Base-by-base conservation (phyloP, 2,329 filamentous ascomycete species). In the Zelopaecilomyces penicillatus region DNA sequence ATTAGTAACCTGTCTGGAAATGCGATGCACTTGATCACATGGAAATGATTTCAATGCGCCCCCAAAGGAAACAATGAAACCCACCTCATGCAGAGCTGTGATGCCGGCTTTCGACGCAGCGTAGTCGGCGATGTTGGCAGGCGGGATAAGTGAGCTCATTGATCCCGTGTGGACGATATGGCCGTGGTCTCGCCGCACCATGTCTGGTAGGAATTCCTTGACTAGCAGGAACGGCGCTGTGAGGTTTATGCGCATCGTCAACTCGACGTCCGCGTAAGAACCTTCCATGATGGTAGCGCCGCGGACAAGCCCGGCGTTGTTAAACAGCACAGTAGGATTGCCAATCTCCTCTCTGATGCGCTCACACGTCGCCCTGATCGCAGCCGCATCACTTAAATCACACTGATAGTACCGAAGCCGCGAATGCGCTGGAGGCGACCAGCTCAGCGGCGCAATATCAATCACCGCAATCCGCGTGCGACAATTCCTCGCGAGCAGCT, bases 161-260 rank as follows among this genome's bases (percentile, higher is more conserved):
- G 72, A 77, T 5, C 80, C 76, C 27, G 83, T 69, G 3, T 76
- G 82, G 40, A 84, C 73, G 36, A 85, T 64, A 64, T 82, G 80
- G 5, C 82, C 81, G 58, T 84, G 80, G 57, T 83, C 76, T 2
- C 54, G 55, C 8, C 59, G 55, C 28, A 78, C 63, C 72, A 85
- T 82, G 19, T 65, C 55, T 0, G 80, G 80, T 3, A 83, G 59
- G 57, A 83, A 83, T 47, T 81, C 72, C 54, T 78, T 38, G 67
- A 64, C 37, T 74, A 71, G 61, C 10, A 74, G 70, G 62, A 80
- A 82, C 55, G 83, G 80, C 0, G 75, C 67, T 6, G 81, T 62
- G 1, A 77, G 67, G 59, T 85, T 85, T 32, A 58, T 62, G 39
- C 52, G 52, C 26, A 65, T 42, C 4, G 59, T 63, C 3, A 56